Conservation (phyloP, 2,329 filamentous ascomycete species). For the Camillea tinctor region DNA sequence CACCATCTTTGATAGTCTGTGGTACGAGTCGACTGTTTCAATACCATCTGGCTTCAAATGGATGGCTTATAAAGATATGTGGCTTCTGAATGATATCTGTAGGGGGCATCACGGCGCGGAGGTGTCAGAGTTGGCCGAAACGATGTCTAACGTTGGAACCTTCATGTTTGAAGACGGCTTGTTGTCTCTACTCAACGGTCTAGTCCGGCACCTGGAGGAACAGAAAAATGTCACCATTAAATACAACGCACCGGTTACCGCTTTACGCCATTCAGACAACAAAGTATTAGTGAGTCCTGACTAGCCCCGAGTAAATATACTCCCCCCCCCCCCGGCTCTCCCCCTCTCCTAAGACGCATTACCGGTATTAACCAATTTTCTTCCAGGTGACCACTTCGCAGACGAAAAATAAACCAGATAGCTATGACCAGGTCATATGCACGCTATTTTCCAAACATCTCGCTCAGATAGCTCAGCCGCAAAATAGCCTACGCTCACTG, state of each 20-base stretch:
- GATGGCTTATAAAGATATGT: constrained; percentile 20
- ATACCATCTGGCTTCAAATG: not conserved
- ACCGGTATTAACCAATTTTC: constrained; percentile 2
- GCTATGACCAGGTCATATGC: constrained; percentile 61
- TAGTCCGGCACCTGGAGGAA: constrained; percentile 49
- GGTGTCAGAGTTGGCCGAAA: constrained; percentile 29
- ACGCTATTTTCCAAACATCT: constrained; percentile 56
- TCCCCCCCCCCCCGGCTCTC: too few species aligned
- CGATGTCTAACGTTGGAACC: constrained; percentile 33
- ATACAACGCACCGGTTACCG: constrained; percentile 46
- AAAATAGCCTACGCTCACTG: constrained; percentile 46
- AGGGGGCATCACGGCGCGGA: constrained; percentile 17
- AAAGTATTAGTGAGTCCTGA: constrained; percentile 42
- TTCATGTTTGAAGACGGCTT: constrained; percentile 61
- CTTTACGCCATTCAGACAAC: constrained; percentile 39
- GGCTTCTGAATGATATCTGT: constrained; percentile 23
- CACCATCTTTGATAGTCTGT: constrained; percentile 52
- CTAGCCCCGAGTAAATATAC: too few species aligned
- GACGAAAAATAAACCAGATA: constrained; percentile 13
- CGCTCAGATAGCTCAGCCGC: constrained; percentile 34
- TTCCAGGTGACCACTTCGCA: constrained; percentile 33
- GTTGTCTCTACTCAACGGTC: constrained; percentile 53
- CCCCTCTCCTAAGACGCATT: too few species aligned
- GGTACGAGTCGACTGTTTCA: constrained; percentile 37
- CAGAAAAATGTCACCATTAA: constrained; percentile 61